Conservation (phyloP, 2,329 filamentous ascomycete species). For the Alternaria arborescens region DNA sequence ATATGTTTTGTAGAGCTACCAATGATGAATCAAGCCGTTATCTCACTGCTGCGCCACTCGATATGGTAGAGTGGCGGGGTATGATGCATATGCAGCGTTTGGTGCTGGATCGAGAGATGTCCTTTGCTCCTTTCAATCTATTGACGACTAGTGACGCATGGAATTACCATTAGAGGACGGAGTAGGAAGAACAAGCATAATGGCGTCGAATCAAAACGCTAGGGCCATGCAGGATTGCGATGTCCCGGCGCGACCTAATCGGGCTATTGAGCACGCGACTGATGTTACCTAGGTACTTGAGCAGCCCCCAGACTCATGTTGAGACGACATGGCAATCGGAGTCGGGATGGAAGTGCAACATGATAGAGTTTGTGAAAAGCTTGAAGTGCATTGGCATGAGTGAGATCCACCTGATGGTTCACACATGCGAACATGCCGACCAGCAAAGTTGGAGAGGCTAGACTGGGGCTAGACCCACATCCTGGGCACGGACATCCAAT, state of each 20-base stretch:
- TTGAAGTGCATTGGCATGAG: background rate
- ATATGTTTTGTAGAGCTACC: constrained; percentile 39
- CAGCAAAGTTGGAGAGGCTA: constrained; percentile 11
- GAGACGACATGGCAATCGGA: background rate
- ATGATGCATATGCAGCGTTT: background rate
- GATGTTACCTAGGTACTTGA: background rate
- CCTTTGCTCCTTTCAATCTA: background rate
- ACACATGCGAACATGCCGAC: constrained; percentile 16
- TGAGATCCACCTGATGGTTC: constrained; percentile 8
- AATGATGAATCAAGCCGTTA: constrained; percentile 1
- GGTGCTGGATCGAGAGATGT: constrained; percentile 1
- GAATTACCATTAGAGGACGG: background rate
- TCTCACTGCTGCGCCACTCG: background rate
- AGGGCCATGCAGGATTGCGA: background rate
- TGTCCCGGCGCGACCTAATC: background rate
- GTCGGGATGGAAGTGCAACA: background rate
- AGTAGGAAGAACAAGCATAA: background rate
- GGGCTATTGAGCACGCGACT: constrained; percentile 22
- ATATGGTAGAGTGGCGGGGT: background rate
- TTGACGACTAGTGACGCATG: constrained; percentile 3
- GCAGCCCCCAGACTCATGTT: background rate
- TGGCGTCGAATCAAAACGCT: constrained; percentile 9
- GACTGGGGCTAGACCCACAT: constrained; percentile 1
- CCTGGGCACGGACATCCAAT: constrained; percentile 10
- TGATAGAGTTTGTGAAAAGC: background rate